Base-by-base conservation (phyloP, 768 basidiomycete species). In the Podaxis carcinomalis region DNA sequence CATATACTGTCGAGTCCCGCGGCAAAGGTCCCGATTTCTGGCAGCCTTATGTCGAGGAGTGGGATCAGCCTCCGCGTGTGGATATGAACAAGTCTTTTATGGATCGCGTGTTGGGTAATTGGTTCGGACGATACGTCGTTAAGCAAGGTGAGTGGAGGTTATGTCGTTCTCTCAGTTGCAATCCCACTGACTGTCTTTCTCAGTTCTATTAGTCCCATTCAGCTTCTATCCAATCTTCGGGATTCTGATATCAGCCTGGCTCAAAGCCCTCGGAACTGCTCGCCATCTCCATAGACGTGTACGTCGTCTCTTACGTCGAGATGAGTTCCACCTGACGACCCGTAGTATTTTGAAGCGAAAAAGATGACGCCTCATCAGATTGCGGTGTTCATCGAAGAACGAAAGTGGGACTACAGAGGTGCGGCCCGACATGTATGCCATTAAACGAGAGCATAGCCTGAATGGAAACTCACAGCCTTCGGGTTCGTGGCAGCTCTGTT, bases 331-430 rank as follows among this genome's bases (percentile, higher is more conserved):
- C n/a, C 36, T 50, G 55, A 56, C 63, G 32, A n/a, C 59, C 1
- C 14, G 11, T 68, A 93, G 85, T 96, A 96, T 68, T 98, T 93
- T 62, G 81, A 86, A 56, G 75, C 87, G 1, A 98, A 98, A 73
- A 84, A 83, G 54, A 95, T 98, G 94, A 80, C 85, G 0, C 73
- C 79, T 5, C 73, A 80, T 23, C 85, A 95, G 67, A 73, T 83
- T 4, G 86, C 86, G 2, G 75, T 88, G 1, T 98, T 92, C 73
- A 82, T 95, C 61, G 90, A 93, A 67, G 95, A 96, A 70, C 83
- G 90, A 13, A 93, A 90, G 68, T 92, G 93, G 90, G 89, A 92
- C 63, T 95, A 96, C 66, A 78, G 88, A 66, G 66, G 92, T 92
- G 65, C 36, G 80, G 32, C 50, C 3, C 42, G 25, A 28, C 56